Percentiles rank a stretch among this genome's conserved stretches.
These are phyloP conservation scores for Salix udensis DNA, from an alignment of 345 rosid genomes.

Conservation along the genomic window DNA sequence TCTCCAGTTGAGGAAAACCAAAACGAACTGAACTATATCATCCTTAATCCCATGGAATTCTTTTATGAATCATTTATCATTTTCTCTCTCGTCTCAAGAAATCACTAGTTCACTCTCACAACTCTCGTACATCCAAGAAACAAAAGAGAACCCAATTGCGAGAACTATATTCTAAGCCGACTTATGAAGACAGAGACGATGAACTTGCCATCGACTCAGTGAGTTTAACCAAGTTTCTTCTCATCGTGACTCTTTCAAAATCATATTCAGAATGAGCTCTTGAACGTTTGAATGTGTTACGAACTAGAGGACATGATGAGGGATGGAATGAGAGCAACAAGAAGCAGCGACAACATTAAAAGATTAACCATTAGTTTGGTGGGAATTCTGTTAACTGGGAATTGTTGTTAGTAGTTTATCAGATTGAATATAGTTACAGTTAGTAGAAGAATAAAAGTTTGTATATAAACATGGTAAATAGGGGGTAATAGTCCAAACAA, in stretches of 20 bases:
- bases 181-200: conserved; percentile 3
- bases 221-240: conserved; percentile 8
- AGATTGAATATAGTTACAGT: no score
- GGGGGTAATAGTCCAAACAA: no score
- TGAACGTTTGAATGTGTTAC: conserved; percentile 47
- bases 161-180: conserved; percentile 32
- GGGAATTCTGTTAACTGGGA: no score
- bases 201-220: conserved; percentile 14
- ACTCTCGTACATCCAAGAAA: conserved; percentile 34
- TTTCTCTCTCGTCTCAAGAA: conserved; percentile 40
- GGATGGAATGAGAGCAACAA: no score
- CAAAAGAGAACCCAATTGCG: conserved; percentile 44
- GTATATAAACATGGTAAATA: no score
- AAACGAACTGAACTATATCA: background rate
- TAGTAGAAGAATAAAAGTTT: no score
- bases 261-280: conserved; percentile 44
- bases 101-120: conserved; percentile 36
- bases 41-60: conserved; percentile 5
- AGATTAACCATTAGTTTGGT: no score
- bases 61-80: conserved; percentile 37
- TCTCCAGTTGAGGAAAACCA: background rate
- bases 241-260: conserved; percentile 41
- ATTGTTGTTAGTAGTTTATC: no score
- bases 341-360: no score
- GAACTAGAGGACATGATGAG: no score